These are phyloP conservation scores for Leishmania aethiopica DNA, from an alignment of 208 protist genomes.

Conservation along the genomic window DNA sequence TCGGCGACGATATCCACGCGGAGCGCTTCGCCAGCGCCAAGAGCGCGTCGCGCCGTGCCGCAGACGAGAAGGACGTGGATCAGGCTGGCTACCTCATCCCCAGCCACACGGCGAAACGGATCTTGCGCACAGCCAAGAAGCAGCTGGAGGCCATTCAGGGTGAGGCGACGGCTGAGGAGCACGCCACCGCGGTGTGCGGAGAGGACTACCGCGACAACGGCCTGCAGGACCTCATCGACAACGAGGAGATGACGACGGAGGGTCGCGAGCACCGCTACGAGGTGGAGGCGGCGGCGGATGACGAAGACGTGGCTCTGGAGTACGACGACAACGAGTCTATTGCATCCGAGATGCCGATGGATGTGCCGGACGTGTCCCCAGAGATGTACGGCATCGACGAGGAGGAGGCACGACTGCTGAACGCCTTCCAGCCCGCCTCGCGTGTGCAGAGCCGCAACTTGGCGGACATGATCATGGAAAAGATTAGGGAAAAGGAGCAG, in stretches of 20 bases:
- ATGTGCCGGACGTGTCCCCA: constrained; percentile 56
- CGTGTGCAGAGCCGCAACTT: constrained; percentile 88
- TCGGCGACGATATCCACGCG: constrained; percentile 81
- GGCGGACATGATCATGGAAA: constrained; percentile 92
- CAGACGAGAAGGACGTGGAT: constrained; percentile 40
- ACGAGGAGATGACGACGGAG: constrained; percentile 21
- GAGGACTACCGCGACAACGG: constrained; percentile 9
- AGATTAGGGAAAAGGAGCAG: constrained; percentile 87
- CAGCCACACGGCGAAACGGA: constrained; percentile 71
- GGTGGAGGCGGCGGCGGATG: constrained; percentile 52
- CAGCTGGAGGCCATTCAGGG: constrained; percentile 70
- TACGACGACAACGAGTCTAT: constrained; percentile 84
- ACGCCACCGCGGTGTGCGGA: neutral
- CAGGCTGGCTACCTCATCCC: constrained; percentile 73
- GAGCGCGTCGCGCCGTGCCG: constrained; percentile 21
- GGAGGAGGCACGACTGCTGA: constrained; percentile 86
- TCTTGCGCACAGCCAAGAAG: constrained; percentile 73
- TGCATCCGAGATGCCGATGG: constrained; percentile 79
- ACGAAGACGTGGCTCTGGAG: constrained; percentile 63
- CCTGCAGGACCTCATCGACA: constrained; percentile 22
- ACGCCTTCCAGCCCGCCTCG: constrained; percentile 87
- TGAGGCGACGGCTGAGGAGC: constrained; percentile 41
- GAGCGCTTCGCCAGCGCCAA: constrained; percentile 81
- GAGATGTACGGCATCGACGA: constrained; percentile 89
- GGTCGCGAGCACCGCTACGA: constrained; percentile 16